phyloP scores from a whole-genome alignment of 106 monocot genomes.

The Hemerocallis citrina region DNA sequence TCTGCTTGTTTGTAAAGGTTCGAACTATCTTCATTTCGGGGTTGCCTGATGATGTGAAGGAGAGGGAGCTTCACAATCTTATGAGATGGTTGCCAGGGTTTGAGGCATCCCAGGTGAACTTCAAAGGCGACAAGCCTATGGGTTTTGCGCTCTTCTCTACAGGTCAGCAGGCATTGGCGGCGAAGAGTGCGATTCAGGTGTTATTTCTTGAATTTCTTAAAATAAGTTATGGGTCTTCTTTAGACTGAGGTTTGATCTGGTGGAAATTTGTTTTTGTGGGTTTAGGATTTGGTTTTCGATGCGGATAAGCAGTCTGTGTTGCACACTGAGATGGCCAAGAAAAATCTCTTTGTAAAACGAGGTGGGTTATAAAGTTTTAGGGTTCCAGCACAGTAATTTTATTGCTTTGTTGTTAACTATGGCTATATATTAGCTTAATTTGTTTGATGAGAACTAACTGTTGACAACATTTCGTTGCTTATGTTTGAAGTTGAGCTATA shows the following conservation, averaged over 20 bases:
- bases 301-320: slow-evolving; percentile 51
- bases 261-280: not conserved
- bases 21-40: slow-evolving; percentile 90
- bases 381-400: no score
- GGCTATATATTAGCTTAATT: no score
- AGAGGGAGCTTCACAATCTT: slow-evolving; percentile 93
- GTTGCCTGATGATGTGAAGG: slow-evolving; percentile 90
- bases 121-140: slow-evolving; percentile 88
- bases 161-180: slow-evolving; percentile 62
- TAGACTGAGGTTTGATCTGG: not conserved
- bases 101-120: slow-evolving; percentile 83
- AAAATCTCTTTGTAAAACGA: slow-evolving; percentile 97
- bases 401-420: no score
- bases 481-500: no score
- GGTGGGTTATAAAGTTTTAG: slow-evolving; percentile 23
- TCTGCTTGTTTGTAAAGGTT: slow-evolving; percentile 52
- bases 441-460: no score
- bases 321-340: slow-evolving; percentile 98
- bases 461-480: no score
- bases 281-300: slow-evolving; percentile 79
- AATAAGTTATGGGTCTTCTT: not conserved
- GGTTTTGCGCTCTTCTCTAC: slow-evolving; percentile 91
- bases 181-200: slow-evolving; percentile 83
- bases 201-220: slow-evolving; percentile 1
- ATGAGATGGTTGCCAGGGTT: slow-evolving; percentile 94